Base-by-base conservation (phyloP, 2,329 filamentous ascomycete species). In the Zymoseptoria pseudotritici region DNA sequence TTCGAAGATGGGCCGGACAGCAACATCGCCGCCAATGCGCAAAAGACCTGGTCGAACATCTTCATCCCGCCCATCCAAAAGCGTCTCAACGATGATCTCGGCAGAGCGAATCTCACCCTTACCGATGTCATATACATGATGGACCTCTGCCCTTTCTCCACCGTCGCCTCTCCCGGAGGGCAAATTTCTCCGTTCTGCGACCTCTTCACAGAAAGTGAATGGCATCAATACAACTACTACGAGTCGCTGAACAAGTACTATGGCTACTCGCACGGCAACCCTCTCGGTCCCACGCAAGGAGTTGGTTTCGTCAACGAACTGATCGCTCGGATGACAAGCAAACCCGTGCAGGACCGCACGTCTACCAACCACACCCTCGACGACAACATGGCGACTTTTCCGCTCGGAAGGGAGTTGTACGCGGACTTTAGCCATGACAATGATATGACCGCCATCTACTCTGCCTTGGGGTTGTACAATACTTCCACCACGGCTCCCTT, bases 361-460 rank as follows among this genome's bases (percentile, higher is more conserved):
- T 85, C 80, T 58, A 90, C 87, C 5, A 96, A 97, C 73, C 78
- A 77, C 42, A 96, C 91, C 0, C 80, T 96, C 0, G 89, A 95
- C 71, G 76, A 77, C 4, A 79, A 85, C 60, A 76, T 82, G 0
- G 71, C 74, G 6, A 92, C 89, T 0, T 97, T 96, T 69, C 91
- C 92, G 0, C 77, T 96, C 0, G 80, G 75, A 22, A 73, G 73
- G 29, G 68, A 82, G 10, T 76, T 96, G 1, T 97, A 95, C 70
- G 91, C 90, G 0, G 92, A 97, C 74, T 96, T 97, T 71, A 90
- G 86, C 63, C 92, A 97, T 74, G 92, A 97, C 75, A 96, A 95
- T 73, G 86, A 88, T 70, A 91, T 97, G 85, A 84, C 83, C 29
- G 82, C 83, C 7, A 84, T 95, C 6, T 89, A 89, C 70, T 85